These are phyloP conservation scores for Baorangia bicolor DNA, from an alignment of 768 basidiomycete species.

Conservation along the genomic window DNA sequence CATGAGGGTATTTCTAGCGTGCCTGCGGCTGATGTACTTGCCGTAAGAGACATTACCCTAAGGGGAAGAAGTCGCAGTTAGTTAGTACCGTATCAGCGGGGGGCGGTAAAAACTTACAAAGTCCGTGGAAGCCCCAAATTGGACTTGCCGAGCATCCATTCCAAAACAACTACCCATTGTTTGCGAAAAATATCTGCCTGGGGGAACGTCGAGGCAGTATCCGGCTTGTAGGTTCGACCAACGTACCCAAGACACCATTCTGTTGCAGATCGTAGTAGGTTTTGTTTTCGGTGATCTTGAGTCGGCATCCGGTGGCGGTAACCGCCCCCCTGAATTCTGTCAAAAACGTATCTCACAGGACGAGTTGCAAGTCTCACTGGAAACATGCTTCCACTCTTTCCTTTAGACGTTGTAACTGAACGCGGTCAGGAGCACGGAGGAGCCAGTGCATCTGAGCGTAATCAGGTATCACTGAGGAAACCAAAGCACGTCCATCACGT, in stretches of 20 bases:
- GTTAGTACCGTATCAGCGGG: neutral
- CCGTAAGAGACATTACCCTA: slow-evolving; percentile 78
- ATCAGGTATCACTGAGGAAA: slow-evolving; percentile 72
- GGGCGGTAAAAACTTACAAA: slow-evolving; percentile 51
- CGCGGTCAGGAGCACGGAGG: slow-evolving; percentile 64
- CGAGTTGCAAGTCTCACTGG: slow-evolving; percentile 44
- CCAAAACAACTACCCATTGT: slow-evolving; percentile 46
- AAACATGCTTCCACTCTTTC: slow-evolving; percentile 70
- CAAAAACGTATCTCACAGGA: slow-evolving; percentile 1
- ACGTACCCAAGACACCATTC: slow-evolving; percentile 54
- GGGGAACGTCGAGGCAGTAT: slow-evolving; percentile 3
- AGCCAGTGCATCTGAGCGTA: slow-evolving; percentile 74
- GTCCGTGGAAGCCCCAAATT: slow-evolving; percentile 67
- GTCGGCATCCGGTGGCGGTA: slow-evolving; percentile 57
- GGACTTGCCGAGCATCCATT: slow-evolving; percentile 33
- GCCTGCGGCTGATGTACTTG: slow-evolving; percentile 31
- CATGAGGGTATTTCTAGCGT: slow-evolving; percentile 13
- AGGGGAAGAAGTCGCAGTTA: slow-evolving; percentile 15
- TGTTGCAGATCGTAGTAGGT: slow-evolving; percentile 60
- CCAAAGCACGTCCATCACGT: neutral
- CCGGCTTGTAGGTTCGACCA: neutral
- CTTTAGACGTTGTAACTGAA: slow-evolving; percentile 51
- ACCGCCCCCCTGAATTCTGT: slow-evolving; percentile 56
- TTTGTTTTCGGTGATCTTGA: slow-evolving; percentile 41
- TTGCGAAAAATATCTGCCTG: slow-evolving; percentile 56